Percentiles rank a stretch among this genome's conserved stretches.
phyloP scores from a whole-genome alignment of 441 rosid species.

The Pelargonium australe region DNA sequence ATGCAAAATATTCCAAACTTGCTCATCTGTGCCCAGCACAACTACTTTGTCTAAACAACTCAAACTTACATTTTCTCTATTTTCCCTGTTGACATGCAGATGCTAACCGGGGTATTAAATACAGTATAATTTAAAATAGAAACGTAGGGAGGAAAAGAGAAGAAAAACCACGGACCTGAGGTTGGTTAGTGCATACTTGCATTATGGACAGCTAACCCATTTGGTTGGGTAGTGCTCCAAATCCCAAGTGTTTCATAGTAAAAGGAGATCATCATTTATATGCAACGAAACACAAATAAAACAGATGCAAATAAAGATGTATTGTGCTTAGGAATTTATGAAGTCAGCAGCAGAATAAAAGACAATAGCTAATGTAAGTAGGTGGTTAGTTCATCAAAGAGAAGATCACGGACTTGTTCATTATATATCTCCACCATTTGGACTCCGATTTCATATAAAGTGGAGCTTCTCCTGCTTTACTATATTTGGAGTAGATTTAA shows the following conservation, averaged over 20 bases:
- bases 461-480: conserved; percentile 36
- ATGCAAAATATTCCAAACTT: conserved; percentile 4
- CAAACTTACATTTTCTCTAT: conserved; percentile 2
- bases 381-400: conserved; percentile 22
- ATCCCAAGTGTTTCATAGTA: conserved; percentile 89
- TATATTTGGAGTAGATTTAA: conserved; percentile 41
- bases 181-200: conserved; percentile 52
- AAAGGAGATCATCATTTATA: too few relatives aligned
- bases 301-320: background rate
- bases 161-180: too few relatives aligned
- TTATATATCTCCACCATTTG: conserved; percentile 11
- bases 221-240: conserved; percentile 61
- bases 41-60: background rate
- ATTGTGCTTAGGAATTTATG: too few relatives aligned
- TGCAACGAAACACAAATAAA: background rate
- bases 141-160: too few relatives aligned
- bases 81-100: background rate
- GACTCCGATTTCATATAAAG: conserved; percentile 45
- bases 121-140: too few relatives aligned
- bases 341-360: background rate
- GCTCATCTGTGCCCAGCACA: background rate
- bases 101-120: background rate
- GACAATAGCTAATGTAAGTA: background rate
- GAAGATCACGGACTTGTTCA: conserved; percentile 25
- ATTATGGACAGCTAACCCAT: conserved; percentile 94